Conservation (phyloP, 768 basidiomycete genomes). For the Coprinopsis sp. region DNA sequence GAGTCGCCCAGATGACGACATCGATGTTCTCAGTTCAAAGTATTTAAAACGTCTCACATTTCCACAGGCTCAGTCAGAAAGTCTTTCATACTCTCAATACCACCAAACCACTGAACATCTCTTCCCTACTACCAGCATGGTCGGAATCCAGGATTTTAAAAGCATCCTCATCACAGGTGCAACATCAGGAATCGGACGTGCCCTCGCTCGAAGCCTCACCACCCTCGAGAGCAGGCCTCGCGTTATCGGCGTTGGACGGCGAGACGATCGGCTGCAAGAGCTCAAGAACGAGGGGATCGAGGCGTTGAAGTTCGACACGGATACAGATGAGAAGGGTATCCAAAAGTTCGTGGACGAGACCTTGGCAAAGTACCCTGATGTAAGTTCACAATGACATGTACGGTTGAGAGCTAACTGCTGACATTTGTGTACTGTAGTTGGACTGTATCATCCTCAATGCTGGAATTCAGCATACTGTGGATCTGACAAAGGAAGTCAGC, state of each 20-base stretch:
- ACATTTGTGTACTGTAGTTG: conserved; percentile 39
- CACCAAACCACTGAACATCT: too few relatives aligned
- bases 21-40: too few relatives aligned
- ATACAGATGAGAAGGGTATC: conserved; percentile 31
- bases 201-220: conserved; percentile 47
- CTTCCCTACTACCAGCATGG: too few relatives aligned
- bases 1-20: too few relatives aligned
- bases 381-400: conserved; percentile 17
- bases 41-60: too few relatives aligned
- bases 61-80: too few relatives aligned
- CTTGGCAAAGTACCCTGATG: conserved; percentile 44
- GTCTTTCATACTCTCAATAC: too few relatives aligned
- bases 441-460: conserved; percentile 52
- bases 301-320: conserved; percentile 41
- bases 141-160: conserved; percentile 41
- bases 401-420: background rate
- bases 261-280: conserved; percentile 49
- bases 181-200: conserved; percentile 54
- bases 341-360: conserved; percentile 38
- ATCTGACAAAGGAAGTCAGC: conserved; percentile 38
- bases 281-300: conserved; percentile 37
- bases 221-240: conserved; percentile 42
- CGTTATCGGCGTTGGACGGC: conserved; percentile 49
- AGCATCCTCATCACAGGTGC: conserved; percentile 55
- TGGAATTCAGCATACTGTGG: conserved; percentile 46